Evolutionary conservation across 2,329 filamentous ascomycete genomes (phyloP), one percentile per base, ranked within the genome.

Genomic region (Aaosphaeria pasadenensis): DNA sequence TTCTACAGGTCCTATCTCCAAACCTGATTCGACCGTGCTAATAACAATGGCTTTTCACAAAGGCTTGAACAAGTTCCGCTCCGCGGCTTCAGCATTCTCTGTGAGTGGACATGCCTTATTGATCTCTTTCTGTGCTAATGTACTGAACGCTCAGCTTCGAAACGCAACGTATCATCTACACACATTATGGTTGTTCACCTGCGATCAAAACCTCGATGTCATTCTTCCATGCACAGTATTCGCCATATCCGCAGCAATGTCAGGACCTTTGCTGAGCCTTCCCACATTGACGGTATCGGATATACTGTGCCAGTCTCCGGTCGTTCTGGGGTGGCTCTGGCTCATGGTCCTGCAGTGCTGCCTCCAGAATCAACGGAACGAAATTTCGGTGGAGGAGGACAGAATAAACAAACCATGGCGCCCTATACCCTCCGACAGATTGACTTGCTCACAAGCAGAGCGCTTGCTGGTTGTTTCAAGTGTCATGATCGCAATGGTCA

Each of bases 341-440:
- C 11, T 62, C 2, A 65, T 64, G 36, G 48, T 67, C 7, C 53
- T 68, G 1, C 55, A 54, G 6, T 67, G 69, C 46, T 38, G 43
- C 29, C 57, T 69, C 47, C 48, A 59, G 45, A 69, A 70, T 44
- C 66, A 70, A 50, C 47, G 57, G n/a, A 48, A 50, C 7, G 39
- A 49, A 5, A 28, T 42, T 9, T 51, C 60, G 11, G 43, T 58
- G 31, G 46, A 43, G 3, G 66, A 69, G 43, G 66, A 70, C 43
- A 30, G 13, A 1, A 39, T 58, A 36, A 70, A 70, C 50, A 69
- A 69, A 44, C 62, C 66, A 24, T 69, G 64, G 65, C 53, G 65
- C n/a, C 48, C 64, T 6, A 40, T 70, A 3, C 62, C 66, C 4
- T 50, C 55, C 0, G 50, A 53, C 7, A 48, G 62, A 11, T 44